These are phyloP conservation scores for Diplodia intermedia DNA, from an alignment of 2,329 filamentous ascomycete genomes.

Conservation along the genomic window DNA sequence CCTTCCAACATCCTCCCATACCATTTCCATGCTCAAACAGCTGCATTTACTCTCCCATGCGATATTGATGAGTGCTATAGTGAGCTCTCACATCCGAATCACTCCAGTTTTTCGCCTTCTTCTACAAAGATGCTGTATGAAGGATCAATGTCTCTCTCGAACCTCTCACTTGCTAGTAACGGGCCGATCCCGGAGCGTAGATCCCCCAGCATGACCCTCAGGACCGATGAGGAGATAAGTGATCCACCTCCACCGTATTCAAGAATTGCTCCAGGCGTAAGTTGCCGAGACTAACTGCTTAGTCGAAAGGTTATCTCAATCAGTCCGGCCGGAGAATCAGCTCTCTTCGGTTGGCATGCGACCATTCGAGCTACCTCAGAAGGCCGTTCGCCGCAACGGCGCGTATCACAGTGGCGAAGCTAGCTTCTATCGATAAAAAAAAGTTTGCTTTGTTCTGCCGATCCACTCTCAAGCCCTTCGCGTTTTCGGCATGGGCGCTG, in stretches of 20 bases:
- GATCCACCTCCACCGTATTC: not conserved
- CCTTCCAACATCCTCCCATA: not conserved
- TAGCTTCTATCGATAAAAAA: not conserved
- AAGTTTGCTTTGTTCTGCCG: not conserved
- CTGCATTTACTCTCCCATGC: not conserved
- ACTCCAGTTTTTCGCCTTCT: not conserved
- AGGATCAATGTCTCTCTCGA: not conserved
- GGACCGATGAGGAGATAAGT: not conserved
- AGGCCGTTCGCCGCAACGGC: not conserved
- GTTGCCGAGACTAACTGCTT: not conserved
- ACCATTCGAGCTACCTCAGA: not conserved
- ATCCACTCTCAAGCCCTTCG: not conserved
- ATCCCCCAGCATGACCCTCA: not conserved
- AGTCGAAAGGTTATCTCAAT: conserved; percentile 4
- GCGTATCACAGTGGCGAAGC: not conserved
- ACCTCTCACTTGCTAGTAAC: not conserved
- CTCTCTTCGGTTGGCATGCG: not conserved
- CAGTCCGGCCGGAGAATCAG: not conserved
- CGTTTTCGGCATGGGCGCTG: not conserved
- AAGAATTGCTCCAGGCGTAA: not conserved
- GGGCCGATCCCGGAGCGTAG: not conserved
- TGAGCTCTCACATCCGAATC: not conserved
- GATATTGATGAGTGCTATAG: not conserved
- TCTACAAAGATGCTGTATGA: no score
- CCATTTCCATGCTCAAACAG: not conserved